Base-by-base conservation (phyloP, 306 rosid species). In the Citrullus amarus region DNA sequence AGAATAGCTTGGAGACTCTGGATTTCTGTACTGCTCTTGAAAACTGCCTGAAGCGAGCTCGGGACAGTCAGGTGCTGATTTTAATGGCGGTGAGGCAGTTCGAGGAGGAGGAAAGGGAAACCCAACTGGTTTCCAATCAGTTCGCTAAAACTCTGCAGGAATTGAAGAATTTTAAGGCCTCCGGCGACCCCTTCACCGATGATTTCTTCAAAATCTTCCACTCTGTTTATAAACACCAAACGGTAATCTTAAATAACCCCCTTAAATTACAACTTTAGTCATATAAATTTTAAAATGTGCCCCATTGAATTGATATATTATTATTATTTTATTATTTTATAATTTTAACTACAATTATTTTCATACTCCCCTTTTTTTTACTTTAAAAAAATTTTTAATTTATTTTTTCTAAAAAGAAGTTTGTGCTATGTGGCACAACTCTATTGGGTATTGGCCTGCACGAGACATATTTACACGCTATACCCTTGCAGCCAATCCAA, bases 21-120 rank as follows among this genome's bases (percentile, higher is more conserved):
- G 99, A 92, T 83, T 92, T 95, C 87, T 95, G 97, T 43, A 84
- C 97, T 41, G 92, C 93, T 25, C 88, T 95, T 77, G 97, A 92
- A 60, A 89, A 88, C 75, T 92, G 97, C 76, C 72, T 95, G n/a
- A 92, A 87, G 79, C 79, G 90, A 43, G 92, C 93, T 22, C 83
- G 93, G 6, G 97, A 92, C 50, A 86, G 83, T 59, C 97, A 92
- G 46, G 53, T 95, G 87, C 88, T 92, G 22, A 88, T 95, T 30
- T 85, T 85, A 11, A 94, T 95, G 9, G 97, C 93, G 1, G 86
- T 91, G 9, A 90, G 88, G 75, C 90, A 85, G 56, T 95, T 92
- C n/a, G 96, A 92, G 46, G 77, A 73, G 22, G 97, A 89, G 5
- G 97, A 94, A 79, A 66, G 88, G 9, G 96, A 95, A 80, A 54